Percentiles rank a stretch among this genome's conserved stretches.
Conservation (phyloP, 768 basidiomycete species). For the Nevesoporus exiguus region DNA sequence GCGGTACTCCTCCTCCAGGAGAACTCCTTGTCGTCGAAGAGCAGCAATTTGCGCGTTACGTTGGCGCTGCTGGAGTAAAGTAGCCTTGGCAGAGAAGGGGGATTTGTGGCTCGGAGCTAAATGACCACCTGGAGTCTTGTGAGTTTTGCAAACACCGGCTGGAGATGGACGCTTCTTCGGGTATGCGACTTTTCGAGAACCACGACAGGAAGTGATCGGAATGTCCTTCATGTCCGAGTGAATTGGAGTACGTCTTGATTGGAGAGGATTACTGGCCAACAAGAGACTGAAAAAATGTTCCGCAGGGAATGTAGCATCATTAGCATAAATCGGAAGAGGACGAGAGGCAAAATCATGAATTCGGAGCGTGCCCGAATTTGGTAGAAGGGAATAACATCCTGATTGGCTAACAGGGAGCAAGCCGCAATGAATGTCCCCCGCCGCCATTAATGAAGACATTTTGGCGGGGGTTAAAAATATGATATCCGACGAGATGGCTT, state of each 20-base stretch:
- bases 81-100: slow-evolving; percentile 62
- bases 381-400: not conserved
- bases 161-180: slow-evolving; percentile 86
- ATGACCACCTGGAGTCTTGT: slow-evolving; percentile 49
- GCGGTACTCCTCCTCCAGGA: slow-evolving; percentile 93
- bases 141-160: slow-evolving; percentile 67
- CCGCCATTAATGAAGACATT: slow-evolving; percentile 5
- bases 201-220: slow-evolving; percentile 53
- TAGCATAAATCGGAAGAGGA: slow-evolving; percentile 11
- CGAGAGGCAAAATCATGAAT: slow-evolving; percentile 5
- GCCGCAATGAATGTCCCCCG: not conserved
- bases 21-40: slow-evolving; percentile 65
- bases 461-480: slow-evolving; percentile 12
- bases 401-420: not conserved
- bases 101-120: slow-evolving; percentile 54
- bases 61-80: slow-evolving; percentile 60
- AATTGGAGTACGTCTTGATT: slow-evolving; percentile 33
- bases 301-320: slow-evolving; percentile 20
- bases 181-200: slow-evolving; percentile 64
- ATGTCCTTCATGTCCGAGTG: slow-evolving; percentile 73
- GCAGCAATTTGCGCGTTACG: slow-evolving; percentile 67
- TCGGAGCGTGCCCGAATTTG: slow-evolving; percentile 2
- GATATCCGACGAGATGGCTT: slow-evolving; percentile 8
- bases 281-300: slow-evolving; percentile 36
- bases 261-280: slow-evolving; percentile 43